Conservation (phyloP, 164 flowering plant genomes). For the Annona squamosa region DNA sequence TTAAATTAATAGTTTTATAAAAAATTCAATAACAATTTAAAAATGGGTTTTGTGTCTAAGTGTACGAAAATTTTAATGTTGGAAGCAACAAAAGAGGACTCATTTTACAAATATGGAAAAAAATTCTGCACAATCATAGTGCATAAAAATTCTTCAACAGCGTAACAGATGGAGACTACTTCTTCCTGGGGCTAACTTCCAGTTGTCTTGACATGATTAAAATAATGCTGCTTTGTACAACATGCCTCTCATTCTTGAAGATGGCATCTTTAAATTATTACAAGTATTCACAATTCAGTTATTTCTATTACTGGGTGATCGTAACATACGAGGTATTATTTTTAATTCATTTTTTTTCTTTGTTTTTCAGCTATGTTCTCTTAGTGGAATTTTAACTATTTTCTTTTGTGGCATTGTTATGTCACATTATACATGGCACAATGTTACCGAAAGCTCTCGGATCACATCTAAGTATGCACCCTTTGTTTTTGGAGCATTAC, state of each 20-base stretch:
- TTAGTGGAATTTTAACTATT: conserved; percentile 52
- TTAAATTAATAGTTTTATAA: too few relatives aligned
- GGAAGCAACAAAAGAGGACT: too few relatives aligned
- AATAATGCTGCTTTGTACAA: too few relatives aligned
- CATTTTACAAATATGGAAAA: too few relatives aligned
- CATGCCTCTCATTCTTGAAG: background rate
- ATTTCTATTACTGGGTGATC: background rate
- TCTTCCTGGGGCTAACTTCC: too few relatives aligned
- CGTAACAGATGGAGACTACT: too few relatives aligned
- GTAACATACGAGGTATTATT: background rate
- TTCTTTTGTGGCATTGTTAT: conserved; percentile 59
- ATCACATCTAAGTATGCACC: conserved; percentile 35
- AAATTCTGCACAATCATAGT: too few relatives aligned
- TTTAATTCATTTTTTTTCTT: background rate
- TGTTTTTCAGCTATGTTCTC: conserved; percentile 53
- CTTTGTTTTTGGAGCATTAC: background rate
- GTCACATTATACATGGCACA: conserved; percentile 62
- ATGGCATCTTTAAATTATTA: background rate
- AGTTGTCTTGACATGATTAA: too few relatives aligned
- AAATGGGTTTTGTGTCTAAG: too few relatives aligned
- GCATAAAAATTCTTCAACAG: too few relatives aligned
- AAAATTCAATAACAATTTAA: too few relatives aligned
- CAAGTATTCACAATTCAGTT: background rate
- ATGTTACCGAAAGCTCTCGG: conserved; percentile 49
- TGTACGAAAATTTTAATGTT: too few relatives aligned